These are phyloP conservation scores for Tolypocladium inflatum DNA, from an alignment of 2,329 filamentous ascomycete genomes.

Conservation along the genomic window DNA sequence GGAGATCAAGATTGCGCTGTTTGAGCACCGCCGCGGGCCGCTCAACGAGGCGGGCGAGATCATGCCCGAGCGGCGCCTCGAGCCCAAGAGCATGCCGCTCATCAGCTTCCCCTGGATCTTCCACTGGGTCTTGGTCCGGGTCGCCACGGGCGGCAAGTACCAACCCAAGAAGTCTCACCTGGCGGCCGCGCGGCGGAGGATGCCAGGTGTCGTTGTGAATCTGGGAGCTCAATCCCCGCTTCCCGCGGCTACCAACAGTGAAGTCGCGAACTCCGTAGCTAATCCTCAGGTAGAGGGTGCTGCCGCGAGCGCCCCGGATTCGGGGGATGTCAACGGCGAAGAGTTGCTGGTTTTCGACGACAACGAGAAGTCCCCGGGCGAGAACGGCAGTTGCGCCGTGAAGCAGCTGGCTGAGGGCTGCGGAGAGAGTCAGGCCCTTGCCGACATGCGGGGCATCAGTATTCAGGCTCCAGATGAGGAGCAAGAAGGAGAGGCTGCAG, in stretches of 20 bases:
- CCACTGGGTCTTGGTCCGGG: constrained; percentile 40
- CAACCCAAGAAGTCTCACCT: constrained; percentile 10
- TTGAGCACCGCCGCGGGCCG: constrained; percentile 24
- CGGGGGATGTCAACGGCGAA: neutral
- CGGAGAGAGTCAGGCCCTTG: neutral
- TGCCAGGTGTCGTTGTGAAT: neutral
- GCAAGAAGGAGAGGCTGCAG: neutral
- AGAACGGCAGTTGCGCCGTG: neutral
- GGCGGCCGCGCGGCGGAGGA: constrained; percentile 6
- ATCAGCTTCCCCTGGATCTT: constrained; percentile 97
- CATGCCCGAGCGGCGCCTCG: constrained; percentile 8
- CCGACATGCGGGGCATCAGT: neutral
- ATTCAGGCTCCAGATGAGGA: neutral
- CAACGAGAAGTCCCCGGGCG: neutral
- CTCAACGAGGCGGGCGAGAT: constrained; percentile 23
- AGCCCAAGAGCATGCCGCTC: constrained; percentile 55
- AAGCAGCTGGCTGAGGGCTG: too few relatives aligned
- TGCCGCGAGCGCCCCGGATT: too few relatives aligned
- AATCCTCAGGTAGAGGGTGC: neutral
- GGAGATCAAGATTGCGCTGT: constrained; percentile 52
- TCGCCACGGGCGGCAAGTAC: constrained; percentile 17
- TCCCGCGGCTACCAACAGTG: neutral
- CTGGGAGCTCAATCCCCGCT: neutral
- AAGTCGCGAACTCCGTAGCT: neutral
- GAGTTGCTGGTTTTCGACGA: neutral